A percentile compares a stretch with the other conserved stretches of the same genome.
Evolutionary conservation across 441 rosid species (phyloP).

Genomic region (Aleurites moluccanus): DNA sequence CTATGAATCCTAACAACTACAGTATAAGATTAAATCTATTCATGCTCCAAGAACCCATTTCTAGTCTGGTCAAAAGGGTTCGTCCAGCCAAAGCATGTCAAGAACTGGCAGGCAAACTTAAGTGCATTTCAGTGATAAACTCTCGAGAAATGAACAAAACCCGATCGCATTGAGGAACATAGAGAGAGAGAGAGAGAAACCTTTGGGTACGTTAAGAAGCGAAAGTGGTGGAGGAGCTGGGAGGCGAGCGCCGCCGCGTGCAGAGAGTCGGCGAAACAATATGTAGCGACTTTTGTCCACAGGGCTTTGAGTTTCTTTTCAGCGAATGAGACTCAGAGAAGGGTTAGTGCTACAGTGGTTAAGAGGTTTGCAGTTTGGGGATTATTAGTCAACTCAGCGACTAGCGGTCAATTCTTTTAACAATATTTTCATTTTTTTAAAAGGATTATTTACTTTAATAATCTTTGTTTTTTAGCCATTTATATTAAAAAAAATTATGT

Average conservation of each 20-base stretch:
- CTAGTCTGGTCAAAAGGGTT: neutral
- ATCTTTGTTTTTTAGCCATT: too few species aligned
- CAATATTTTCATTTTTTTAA: too few species aligned
- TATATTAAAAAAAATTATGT: too few species aligned
- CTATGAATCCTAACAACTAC: neutral
- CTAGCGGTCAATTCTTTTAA: too few species aligned
- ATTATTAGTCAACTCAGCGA: too few species aligned
- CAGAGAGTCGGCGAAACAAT: neutral
- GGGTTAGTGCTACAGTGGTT: too few species aligned
- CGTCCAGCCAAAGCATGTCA: neutral
- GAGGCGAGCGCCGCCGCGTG: constrained; percentile 7
- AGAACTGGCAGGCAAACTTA: neutral
- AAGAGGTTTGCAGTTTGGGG: too few species aligned
- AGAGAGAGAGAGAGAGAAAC: neutral
- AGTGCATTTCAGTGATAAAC: neutral
- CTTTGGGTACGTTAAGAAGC: neutral
- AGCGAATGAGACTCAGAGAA: too few species aligned
- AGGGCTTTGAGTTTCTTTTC: too few species aligned
- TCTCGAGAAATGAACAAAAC: neutral
- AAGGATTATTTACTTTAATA: too few species aligned
- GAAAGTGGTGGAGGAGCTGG: neutral
- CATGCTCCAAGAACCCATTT: neutral
- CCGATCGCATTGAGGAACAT: too few species aligned
- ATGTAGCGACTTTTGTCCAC: neutral
- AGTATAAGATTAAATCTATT: neutral